Percentiles rank a stretch among this genome's conserved stretches.
Conservation (phyloP, 305 asterid species). For the Fraxinus latifolia region DNA sequence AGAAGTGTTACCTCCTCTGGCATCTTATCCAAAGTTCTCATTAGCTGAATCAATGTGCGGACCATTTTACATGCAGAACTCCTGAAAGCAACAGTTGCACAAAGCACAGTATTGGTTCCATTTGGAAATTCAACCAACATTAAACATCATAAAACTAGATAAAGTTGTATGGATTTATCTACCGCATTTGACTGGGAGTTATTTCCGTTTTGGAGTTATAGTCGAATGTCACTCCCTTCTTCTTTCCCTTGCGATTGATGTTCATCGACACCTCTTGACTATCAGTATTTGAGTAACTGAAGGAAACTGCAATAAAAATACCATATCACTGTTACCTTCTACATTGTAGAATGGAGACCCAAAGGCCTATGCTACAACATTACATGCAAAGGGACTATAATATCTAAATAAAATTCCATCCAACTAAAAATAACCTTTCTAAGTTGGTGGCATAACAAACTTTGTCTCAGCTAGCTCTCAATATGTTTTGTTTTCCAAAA, state of each 20-base stretch:
- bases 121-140: conserved; percentile 18
- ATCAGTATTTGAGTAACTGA: conserved; percentile 73
- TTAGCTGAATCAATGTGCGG: conserved; percentile 74
- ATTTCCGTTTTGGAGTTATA: conserved; percentile 63
- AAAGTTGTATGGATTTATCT: conserved; percentile 12
- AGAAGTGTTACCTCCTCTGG: conserved; percentile 75
- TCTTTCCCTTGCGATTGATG: conserved; percentile 69
- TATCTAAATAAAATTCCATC: not conserved
- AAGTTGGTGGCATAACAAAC: not conserved
- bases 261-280: conserved; percentile 89
- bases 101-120: conserved; percentile 10
- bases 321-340: conserved; percentile 18
- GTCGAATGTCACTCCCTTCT: conserved; percentile 76
- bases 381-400: not conserved
- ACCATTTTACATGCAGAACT: conserved; percentile 99
- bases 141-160: not conserved
- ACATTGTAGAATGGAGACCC: not conserved
- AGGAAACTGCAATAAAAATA: conserved; percentile 63
- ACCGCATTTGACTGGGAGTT: conserved; percentile 93
- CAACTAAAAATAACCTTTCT: not conserved
- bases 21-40: conserved; percentile 98
- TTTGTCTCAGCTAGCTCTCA: not conserved
- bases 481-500: not conserved
- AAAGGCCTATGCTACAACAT: not conserved
- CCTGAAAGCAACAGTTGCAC: conserved; percentile 43